A percentile compares a stretch with the other conserved stretches of the same genome.
These are phyloP conservation scores for Ceratonia siliqua DNA, from an alignment of 306 rosid genomes.

Conservation along the genomic window DNA sequence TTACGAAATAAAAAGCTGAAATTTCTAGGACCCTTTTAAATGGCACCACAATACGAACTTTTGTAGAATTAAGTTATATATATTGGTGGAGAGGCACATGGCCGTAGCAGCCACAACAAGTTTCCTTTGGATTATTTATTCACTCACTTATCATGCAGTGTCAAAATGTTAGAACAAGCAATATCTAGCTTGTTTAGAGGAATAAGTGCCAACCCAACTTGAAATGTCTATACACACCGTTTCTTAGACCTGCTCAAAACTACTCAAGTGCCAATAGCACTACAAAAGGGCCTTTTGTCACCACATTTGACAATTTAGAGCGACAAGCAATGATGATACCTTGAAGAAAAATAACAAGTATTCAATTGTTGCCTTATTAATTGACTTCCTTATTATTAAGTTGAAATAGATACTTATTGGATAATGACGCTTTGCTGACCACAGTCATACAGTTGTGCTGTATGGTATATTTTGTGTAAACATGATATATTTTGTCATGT, in stretches of 20 bases:
- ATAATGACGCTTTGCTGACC: background rate
- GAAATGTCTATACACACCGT: constrained; percentile 16
- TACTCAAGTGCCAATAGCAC: constrained; percentile 39
- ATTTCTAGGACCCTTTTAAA: constrained; percentile 28
- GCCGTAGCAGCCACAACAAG: background rate
- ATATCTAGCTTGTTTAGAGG: constrained; percentile 1
- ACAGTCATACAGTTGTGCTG: background rate
- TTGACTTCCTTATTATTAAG: background rate
- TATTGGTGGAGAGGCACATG: constrained; percentile 35
- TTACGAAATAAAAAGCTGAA: constrained; percentile 38
- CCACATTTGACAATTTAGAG: constrained; percentile 45
- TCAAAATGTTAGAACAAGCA: constrained; percentile 23
- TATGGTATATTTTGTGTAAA: background rate
- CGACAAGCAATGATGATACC: constrained; percentile 37
- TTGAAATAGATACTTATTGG: constrained; percentile 8
- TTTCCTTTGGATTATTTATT: background rate
- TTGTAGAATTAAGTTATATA: constrained; percentile 23
- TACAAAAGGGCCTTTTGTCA: constrained; percentile 27
- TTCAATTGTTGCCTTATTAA: background rate
- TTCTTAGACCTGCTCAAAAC: constrained; percentile 23
- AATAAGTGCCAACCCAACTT: constrained; percentile 34
- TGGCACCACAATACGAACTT: constrained; percentile 26
- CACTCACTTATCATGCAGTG: background rate
- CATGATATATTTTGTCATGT: too few relatives aligned
- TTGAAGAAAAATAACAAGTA: background rate